A percentile compares a stretch with the other conserved stretches of the same genome.
These are phyloP conservation scores for Aspergillus calidoustus DNA, from an alignment of 2,329 filamentous ascomycete genomes.

Conservation along the genomic window DNA sequence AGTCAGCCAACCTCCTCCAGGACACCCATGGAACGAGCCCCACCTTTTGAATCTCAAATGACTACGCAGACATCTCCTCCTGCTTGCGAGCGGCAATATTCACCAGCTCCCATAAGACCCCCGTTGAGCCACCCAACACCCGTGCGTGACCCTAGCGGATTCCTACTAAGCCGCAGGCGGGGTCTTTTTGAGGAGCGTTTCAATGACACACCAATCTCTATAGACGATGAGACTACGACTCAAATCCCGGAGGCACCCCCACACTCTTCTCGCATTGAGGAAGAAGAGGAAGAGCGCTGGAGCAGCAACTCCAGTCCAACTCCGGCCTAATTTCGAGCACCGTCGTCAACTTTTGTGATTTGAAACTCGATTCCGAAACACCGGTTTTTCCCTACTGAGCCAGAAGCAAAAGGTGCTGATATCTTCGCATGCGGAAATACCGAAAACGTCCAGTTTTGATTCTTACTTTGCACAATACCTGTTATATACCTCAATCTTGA, in stretches of 20 bases:
- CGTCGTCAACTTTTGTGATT: too few relatives aligned
- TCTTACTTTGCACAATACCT: too few relatives aligned
- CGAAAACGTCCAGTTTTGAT: too few relatives aligned
- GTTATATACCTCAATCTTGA: too few relatives aligned
- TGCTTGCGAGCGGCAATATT: not conserved
- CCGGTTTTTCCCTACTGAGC: too few relatives aligned
- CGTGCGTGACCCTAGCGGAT: constrained; percentile 1
- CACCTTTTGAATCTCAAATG: not conserved
- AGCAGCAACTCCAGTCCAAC: not conserved
- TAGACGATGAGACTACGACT: not conserved
- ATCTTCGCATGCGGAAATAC: too few relatives aligned
- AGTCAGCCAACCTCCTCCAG: not conserved
- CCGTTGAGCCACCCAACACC: constrained; percentile 10
- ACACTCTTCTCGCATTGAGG: not conserved
- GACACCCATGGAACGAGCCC: not conserved
- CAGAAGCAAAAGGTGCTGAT: too few relatives aligned
- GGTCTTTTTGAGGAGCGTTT: not conserved
- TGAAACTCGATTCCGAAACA: too few relatives aligned
- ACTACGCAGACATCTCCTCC: not conserved
- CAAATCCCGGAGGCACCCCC: not conserved
- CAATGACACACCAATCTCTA: constrained; percentile 14
- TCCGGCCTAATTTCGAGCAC: not conserved
- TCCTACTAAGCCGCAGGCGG: not conserved
- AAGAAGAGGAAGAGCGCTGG: not conserved
- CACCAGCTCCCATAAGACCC: not conserved